Evolutionary conservation across 169 alveolate genomes (phyloP), one percentile per base, ranked within the genome.

Genomic region (Theileria luwenshuni): DNA sequence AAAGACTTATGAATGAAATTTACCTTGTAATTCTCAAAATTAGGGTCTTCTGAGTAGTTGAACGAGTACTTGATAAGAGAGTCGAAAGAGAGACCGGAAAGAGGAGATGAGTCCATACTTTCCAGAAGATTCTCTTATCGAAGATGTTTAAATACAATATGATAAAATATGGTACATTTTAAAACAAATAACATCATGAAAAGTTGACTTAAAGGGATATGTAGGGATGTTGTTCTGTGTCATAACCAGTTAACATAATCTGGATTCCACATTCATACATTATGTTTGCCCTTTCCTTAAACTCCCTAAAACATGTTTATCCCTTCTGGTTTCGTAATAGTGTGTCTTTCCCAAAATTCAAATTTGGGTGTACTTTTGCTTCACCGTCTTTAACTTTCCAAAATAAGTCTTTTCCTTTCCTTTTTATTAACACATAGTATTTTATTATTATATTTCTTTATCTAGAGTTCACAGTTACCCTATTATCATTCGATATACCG

Each of bases 11-110:
- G n/a, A 6, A 15, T 2, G 8, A 10, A 47, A 38, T 56, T 10
- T 60, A 79, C 87, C 83, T 79, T 79, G 1, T 63, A 35, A 33
- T 72, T 65, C 38, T 74, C 59, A 13, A 59, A 27, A 33, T 79
- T 62, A 38, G 30, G 28, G 19, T 72, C 87, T 25, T 19, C 27
- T 19, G 48, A 63, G 49, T 69, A 70, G 0, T 51, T 23, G 21
- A 70, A 69, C 30, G 87, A 8, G 68, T 71, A 51, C 15, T 61
- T 58, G 47, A 79, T 48, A 7, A 79, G 41, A 35, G 27, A 42
- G 60, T 69, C 83, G 49, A 79, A 59, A 0, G 83, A 73, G 0
- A 28, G 21, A 15, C 30, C 76, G 15, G 71, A 51, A 5, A 25
- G 47, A 21, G 74, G 49, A 0, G 65, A 28, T 41, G 47, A 21